These are phyloP conservation scores for Termitomyces sp. DNA, from an alignment of 768 basidiomycete species.

Conservation along the genomic window DNA sequence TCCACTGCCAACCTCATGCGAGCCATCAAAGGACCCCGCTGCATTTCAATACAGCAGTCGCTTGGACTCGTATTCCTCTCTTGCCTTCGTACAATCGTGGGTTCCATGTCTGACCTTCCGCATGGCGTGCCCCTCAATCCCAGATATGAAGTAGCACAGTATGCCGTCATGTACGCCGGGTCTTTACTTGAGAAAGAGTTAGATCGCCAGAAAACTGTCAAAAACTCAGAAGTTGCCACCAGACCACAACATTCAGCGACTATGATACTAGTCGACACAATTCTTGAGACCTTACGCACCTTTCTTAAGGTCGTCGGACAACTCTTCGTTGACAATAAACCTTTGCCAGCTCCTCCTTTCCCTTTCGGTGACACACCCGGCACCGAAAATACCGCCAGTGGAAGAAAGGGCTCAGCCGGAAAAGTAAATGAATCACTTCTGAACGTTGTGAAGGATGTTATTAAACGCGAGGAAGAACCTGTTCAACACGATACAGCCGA, in stretches of 20 bases:
- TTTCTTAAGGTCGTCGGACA: constrained; percentile 24
- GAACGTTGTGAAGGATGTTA: constrained; percentile 11
- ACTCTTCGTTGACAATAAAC: constrained; percentile 16
- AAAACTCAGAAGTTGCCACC: not conserved
- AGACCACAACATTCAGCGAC: not conserved
- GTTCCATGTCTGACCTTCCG: constrained; percentile 13
- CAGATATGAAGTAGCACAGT: constrained; percentile 12
- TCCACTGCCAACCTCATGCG: constrained; percentile 21
- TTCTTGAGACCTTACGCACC: constrained; percentile 23
- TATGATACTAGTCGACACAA: constrained; percentile 22
- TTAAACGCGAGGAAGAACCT: not conserved
- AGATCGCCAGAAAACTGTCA: not conserved
- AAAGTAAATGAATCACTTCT: constrained; percentile 4
- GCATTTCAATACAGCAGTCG: constrained; percentile 1
- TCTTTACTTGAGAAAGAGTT: constrained; percentile 10
- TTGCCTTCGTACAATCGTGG: constrained; percentile 12
- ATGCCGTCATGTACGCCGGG: constrained; percentile 8
- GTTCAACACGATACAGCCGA: not conserved
- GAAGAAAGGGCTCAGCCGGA: not conserved
- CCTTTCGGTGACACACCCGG: not conserved
- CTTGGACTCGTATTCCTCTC: constrained; percentile 15
- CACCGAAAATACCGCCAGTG: not conserved
- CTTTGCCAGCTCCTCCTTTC: constrained; percentile 18
- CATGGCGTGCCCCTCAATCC: constrained; percentile 7
- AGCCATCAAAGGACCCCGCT: constrained; percentile 12